Percentiles rank a stretch among this genome's conserved stretches.
Conservation (phyloP, 2,329 filamentous ascomycete genomes). For the Penicillium sp. region DNA sequence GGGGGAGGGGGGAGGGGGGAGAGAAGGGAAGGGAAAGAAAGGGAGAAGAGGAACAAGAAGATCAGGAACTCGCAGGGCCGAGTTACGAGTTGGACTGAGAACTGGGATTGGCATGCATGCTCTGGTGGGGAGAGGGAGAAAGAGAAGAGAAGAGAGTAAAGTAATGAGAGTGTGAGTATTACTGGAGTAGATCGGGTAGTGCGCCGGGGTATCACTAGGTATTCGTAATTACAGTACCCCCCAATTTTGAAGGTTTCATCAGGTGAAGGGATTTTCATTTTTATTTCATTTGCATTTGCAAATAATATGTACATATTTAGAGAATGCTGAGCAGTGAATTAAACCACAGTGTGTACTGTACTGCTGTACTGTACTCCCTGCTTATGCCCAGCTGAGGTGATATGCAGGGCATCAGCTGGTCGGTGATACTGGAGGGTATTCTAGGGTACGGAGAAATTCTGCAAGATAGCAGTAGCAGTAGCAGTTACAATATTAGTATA, state of each 20-base stretch:
- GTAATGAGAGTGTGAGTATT: background rate
- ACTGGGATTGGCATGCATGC: constrained; percentile 14
- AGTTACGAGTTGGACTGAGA: constrained; percentile 11
- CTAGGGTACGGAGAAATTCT: no score
- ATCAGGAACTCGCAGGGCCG: constrained; percentile 2
- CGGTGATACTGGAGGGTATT: background rate
- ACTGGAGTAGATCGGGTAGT: no score
- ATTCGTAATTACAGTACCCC: background rate
- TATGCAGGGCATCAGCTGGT: constrained; percentile 4
- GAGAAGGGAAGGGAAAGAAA: constrained; percentile 9
- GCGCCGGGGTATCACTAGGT: background rate
- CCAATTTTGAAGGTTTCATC: no score
- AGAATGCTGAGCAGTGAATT: no score
- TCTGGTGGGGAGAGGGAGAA: constrained; percentile 4
- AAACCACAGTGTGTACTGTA: background rate
- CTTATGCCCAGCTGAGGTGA: background rate
- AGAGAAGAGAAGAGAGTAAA: constrained; percentile 2
- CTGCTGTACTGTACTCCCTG: background rate
- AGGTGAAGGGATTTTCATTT: no score
- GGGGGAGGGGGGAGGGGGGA: constrained; percentile 13
- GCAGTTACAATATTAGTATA: no score
- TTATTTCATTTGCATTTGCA: no score
- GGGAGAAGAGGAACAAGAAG: constrained; percentile 9
- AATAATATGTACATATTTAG: no score
- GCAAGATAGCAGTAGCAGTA: no score